Evolutionary conservation across 495 filamentous ascomycete species (phyloP).

Genomic region (Penicillium samsonianum): DNA sequence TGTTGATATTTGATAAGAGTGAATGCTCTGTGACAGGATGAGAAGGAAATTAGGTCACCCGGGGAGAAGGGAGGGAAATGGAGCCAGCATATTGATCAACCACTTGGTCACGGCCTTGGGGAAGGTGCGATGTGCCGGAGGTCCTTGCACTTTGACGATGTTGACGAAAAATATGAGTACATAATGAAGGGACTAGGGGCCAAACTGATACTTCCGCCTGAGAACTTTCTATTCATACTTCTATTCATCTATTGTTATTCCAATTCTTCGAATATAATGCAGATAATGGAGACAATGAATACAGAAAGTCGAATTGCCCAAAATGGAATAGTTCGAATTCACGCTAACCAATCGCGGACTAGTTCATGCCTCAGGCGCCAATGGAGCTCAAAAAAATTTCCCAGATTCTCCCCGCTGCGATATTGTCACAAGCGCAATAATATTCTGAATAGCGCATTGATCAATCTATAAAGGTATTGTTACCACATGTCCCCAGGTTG

Average conservation of each 20-base stretch:
- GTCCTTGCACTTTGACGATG: not conserved
- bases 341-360: slow-evolving; percentile 12
- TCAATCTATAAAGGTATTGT: slow-evolving; percentile 4
- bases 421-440: slow-evolving; percentile 16
- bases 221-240: not conserved
- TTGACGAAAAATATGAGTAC: not conserved
- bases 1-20: not conserved
- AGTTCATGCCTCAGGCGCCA: slow-evolving; percentile 32
- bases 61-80: not conserved
- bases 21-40: not conserved
- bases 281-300: not conserved
- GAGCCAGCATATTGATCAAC: not conserved
- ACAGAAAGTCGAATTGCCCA: not conserved
- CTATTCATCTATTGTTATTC: not conserved
- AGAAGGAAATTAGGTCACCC: not conserved
- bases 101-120: not conserved
- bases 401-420: slow-evolving; percentile 33
- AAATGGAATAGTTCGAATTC: not conserved
- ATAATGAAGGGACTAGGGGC: not conserved
- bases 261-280: not conserved
- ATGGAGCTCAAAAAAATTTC: slow-evolving; percentile 38
- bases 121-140: not conserved
- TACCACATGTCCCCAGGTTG: not conserved
- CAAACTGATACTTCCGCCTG: not conserved
- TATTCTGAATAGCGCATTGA: slow-evolving; percentile 6